Evolutionary conservation across 768 basidiomycete species (phyloP), one percentile per base, ranked within the genome.

Genomic region (Sporobolomyces phaffii): DNA sequence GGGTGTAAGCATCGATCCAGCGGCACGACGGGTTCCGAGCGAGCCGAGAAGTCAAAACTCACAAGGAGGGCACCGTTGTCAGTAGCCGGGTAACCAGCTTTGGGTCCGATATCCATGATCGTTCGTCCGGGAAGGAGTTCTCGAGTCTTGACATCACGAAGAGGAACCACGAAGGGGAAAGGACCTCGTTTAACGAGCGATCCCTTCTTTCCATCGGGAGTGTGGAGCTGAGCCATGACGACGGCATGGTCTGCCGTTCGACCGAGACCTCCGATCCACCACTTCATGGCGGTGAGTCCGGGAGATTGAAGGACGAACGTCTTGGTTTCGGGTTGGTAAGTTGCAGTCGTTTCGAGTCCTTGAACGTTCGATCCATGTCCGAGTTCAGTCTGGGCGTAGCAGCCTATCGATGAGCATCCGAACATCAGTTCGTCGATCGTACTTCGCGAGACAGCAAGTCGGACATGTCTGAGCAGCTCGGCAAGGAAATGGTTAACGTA

Each of bases 261-360:
- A 0, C 84, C 88, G 18, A 87, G 78, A 8, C 81, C 85, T 11
- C 88, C 88, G 60, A 87, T 83, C 89, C 88, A 90, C 87, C 88
- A 90, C 75, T 90, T 90, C 68, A 80, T 83, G 66, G 86, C 87
- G 1, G 87, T 87, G 28, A 88, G 72, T 0, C 85, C 85, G 0
- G 89, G 88, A 1, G 87, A 87, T 73, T 90, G 81, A 41, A 90
- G 84, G 45, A 87, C 86, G 69, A 90, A 89, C 74, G 87, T 85
- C 59, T 81, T 76, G 0, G 83, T 82, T 34, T 83, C 82, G 0
- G 84, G 84, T n/a, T 86, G 77, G 76, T 84, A 90, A 0, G 86
- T 88, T 5, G 87, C 87, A 0, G 86, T 89, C 0, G 88, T 90
- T 75, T 90, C 88, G 26, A 90, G 79, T 2, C 80, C 77, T 2